phyloP scores from a whole-genome alignment of 2,329 filamentous ascomycete species.

The Fusarium succisae region DNA sequence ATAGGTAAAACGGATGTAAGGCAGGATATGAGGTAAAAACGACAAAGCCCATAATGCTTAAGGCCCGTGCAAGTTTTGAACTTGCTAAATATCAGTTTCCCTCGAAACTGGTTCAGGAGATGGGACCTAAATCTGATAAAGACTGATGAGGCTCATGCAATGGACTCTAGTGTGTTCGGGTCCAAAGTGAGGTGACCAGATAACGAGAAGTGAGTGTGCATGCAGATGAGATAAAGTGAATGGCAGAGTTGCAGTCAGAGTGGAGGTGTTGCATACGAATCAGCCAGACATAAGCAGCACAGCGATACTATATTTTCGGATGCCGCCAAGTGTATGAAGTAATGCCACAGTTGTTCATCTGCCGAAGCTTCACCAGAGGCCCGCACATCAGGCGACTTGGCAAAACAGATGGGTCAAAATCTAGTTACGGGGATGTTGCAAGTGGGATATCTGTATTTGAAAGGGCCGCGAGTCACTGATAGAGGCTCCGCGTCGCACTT shows the following conservation, averaged over 20 bases:
- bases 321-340: neutral
- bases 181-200: neutral
- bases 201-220: neutral
- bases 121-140: neutral
- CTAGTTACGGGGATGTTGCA: neutral
- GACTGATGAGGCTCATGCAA: neutral
- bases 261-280: neutral
- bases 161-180: fast-evolving
- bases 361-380: neutral
- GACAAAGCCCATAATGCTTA: neutral
- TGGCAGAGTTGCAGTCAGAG: neutral
- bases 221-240: no score
- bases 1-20: neutral
- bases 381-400: neutral
- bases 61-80: no score
- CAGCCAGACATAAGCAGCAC: neutral
- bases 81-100: neutral
- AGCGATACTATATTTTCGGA: neutral
- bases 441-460: neutral
- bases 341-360: neutral
- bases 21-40: neutral
- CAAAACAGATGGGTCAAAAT: neutral
- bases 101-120: neutral
- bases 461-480: neutral
- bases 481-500: no score